Base-by-base conservation (phyloP, 2,329 filamentous ascomycete species). In the Diplodia seriata region DNA sequence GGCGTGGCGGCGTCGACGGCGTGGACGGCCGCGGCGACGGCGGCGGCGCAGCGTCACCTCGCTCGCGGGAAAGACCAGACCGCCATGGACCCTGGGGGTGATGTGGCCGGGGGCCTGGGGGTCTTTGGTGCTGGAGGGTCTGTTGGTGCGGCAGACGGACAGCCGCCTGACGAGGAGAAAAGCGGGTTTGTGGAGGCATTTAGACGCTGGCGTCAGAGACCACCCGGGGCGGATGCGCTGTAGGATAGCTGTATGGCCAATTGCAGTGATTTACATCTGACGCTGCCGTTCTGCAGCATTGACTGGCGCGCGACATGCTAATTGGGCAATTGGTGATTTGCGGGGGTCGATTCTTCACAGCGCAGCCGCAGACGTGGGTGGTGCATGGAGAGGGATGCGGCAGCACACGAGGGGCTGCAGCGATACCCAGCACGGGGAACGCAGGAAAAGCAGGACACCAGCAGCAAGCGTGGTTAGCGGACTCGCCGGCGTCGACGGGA, bases 161-260 rank as follows among this genome's bases (percentile, higher is more conserved):
- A 54, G n/a, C 38, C 36, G 26, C 43, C 43, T 47, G 43, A 47
- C 3, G 50, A 69, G 20, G 40, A 31, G 26, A 38, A 56, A 55
- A 51, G 59, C 29, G 67, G 61, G 53, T 68, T 68, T 57, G 67
- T 61, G 29, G 47, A 61, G 40, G 67, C 67, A n/a, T 68, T 59
- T 14, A 66, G 47, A 56, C 61, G 54, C 18, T 68, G 67, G 67
- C 64, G 54, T 38, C 38, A 50, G 31, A 20, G 5, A 26, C 53
- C 29, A 47, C 43, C 43, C 18, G 29, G 14, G 40, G 64, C 54
- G 29, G 12, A 53, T 26, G 14, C n/a, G 14, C 59, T 38, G 29
- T 51, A n/a, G 43, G 23, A 33, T 23, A 26, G 36, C 9, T 51
- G 40, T 26, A 11, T 1, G 40, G 40, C 36, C 36, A 38, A 38